phyloP scores from a whole-genome alignment of 768 basidiomycete genomes.

The Mycena leptocephala region DNA sequence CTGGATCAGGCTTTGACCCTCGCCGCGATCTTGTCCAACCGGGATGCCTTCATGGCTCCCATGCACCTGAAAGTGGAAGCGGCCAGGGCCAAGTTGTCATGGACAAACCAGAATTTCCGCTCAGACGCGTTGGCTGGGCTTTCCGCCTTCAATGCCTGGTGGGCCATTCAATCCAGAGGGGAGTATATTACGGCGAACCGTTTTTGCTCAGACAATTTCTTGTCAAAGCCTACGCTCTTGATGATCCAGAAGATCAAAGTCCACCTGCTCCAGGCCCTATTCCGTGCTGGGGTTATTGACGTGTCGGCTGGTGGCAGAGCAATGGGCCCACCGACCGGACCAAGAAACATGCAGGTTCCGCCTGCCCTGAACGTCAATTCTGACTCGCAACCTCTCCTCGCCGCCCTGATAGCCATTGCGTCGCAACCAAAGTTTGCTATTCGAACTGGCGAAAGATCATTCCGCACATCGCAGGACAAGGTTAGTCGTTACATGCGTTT shows the following conservation, averaged over 20 bases:
- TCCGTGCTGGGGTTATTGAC: slow-evolving; percentile 86
- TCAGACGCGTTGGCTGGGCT: slow-evolving; percentile 89
- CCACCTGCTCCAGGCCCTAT: slow-evolving; percentile 84
- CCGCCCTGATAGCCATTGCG: slow-evolving; percentile 88
- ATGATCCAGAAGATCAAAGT: slow-evolving; percentile 86
- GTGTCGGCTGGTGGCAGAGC: slow-evolving; percentile 80
- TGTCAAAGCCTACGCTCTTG: slow-evolving; percentile 88
- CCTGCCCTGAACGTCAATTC: slow-evolving; percentile 79
- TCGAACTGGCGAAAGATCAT: slow-evolving; percentile 75
- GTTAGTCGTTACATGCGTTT: slow-evolving; percentile 56
- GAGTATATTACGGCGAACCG: slow-evolving; percentile 77
- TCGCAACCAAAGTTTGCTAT: slow-evolving; percentile 94
- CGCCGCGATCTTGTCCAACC: slow-evolving; percentile 92
- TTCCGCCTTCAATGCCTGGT: slow-evolving; percentile 89
- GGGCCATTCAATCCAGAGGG: slow-evolving; percentile 76
- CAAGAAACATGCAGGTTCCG: slow-evolving; percentile 66
- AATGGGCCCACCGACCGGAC: slow-evolving; percentile 41
- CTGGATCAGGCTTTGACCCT: slow-evolving; percentile 90
- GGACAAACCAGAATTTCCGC: slow-evolving; percentile 85
- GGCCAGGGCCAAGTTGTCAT: slow-evolving; percentile 80
- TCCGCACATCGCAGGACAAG: slow-evolving; percentile 88
- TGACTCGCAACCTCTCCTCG: slow-evolving; percentile 83
- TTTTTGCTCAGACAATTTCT: slow-evolving; percentile 90
- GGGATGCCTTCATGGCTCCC: slow-evolving; percentile 93
- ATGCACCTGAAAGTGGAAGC: slow-evolving; percentile 83